A percentile compares a stretch with the other conserved stretches of the same genome.
Evolutionary conservation across 2,329 filamentous ascomycete species (phyloP).

Genomic region (Pseudogymnoascus verrucosus): DNA sequence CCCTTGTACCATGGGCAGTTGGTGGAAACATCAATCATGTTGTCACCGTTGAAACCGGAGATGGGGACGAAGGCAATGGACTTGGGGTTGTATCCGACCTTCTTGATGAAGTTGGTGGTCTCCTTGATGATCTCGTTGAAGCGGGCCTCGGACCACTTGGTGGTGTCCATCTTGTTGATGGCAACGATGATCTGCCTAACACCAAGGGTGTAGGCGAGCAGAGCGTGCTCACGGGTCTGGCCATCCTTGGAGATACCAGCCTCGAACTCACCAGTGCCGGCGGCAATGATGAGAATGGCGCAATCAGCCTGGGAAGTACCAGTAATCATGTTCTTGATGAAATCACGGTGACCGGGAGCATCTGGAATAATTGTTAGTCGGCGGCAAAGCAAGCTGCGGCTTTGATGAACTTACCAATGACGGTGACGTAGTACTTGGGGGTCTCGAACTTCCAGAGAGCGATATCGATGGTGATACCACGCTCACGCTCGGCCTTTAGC

Average conservation of each 20-base stretch:
- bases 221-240: conserved; percentile 99
- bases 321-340: conserved; percentile 99
- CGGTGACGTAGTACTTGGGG: conserved; percentile 93
- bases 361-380: conserved; percentile 41
- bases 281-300: conserved; percentile 99
- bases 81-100: conserved; percentile 99
- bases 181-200: conserved; percentile 99
- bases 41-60: conserved; percentile 99
- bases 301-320: conserved; percentile 99
- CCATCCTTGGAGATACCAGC: conserved; percentile 99
- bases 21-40: conserved; percentile 85
- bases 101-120: conserved; percentile 99
- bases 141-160: conserved; percentile 95
- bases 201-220: conserved; percentile 99
- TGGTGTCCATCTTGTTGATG: conserved; percentile 99
- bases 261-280: conserved; percentile 99
- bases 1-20: conserved; percentile 99
- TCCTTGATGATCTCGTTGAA: conserved; percentile 99
- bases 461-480: conserved; percentile 99
- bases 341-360: conserved; percentile 99
- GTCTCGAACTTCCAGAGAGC: conserved; percentile 99
- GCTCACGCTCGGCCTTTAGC: conserved; percentile 99
- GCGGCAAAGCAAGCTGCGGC: not conserved
- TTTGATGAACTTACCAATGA: conserved; percentile 64
- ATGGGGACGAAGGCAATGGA: conserved; percentile 96